These are phyloP conservation scores for Malassezia globosa DNA, from an alignment of 1,284 basidiomycete genomes.

Conservation along the genomic window DNA sequence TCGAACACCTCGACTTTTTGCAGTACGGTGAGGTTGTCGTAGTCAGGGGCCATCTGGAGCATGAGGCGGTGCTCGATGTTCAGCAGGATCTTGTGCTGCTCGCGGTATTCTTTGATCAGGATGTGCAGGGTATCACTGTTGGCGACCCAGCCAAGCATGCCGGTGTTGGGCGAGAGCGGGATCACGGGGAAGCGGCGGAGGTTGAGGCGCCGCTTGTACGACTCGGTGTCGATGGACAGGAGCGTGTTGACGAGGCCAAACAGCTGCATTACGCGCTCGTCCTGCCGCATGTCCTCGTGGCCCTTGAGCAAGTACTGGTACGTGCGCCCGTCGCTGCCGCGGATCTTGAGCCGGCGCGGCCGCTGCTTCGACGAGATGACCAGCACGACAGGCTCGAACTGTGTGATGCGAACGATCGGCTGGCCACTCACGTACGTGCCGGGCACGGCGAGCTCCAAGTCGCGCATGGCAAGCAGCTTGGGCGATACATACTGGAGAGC, in stretches of 20 bases:
- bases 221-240: constrained; percentile 80
- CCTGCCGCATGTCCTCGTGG: constrained; percentile 96
- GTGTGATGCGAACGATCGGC: constrained; percentile 70
- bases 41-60: constrained; percentile 98
- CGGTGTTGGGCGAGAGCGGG: constrained; percentile 89
- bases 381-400: constrained; percentile 50
- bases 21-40: constrained; percentile 82
- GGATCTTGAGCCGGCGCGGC: constrained; percentile 75
- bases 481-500: constrained; percentile 98
- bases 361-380: constrained; percentile 98
- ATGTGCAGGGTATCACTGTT: constrained; percentile 98
- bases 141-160: constrained; percentile 87
- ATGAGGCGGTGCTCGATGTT: constrained; percentile 98
- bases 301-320: constrained; percentile 92
- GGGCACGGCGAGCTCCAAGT: constrained; percentile 87
- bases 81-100: constrained; percentile 67
- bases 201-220: constrained; percentile 89
- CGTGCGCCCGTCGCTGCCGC: constrained; percentile 82
- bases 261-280: constrained; percentile 98
- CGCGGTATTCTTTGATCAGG: constrained; percentile 63
- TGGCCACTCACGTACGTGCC: constrained; percentile 90
- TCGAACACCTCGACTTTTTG: constrained; percentile 99
- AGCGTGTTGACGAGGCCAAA: constrained; percentile 95
- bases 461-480: constrained; percentile 71
- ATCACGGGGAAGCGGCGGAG: constrained; percentile 90